A percentile compares a stretch with the other conserved stretches of the same genome.
These are phyloP conservation scores for Polyporus arcularius DNA, from an alignment of 768 basidiomycete genomes.

Conservation along the genomic window DNA sequence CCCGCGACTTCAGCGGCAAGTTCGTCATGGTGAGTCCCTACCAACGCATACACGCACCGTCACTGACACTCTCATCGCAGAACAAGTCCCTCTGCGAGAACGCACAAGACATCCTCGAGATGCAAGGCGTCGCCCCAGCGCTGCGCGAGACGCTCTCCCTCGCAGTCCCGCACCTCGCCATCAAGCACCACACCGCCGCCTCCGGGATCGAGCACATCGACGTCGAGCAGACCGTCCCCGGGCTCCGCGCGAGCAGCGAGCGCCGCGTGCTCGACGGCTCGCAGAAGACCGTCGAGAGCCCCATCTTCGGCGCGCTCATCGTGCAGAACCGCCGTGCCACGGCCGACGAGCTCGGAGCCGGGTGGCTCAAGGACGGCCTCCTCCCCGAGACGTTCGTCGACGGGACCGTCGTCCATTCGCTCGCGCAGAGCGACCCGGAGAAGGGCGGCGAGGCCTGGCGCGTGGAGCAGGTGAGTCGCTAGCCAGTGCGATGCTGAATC, in stretches of 20 bases:
- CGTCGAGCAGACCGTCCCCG: not conserved
- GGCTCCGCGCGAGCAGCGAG: not conserved
- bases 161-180: not conserved
- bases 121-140: not conserved
- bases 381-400: conserved; percentile 36
- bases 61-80: not conserved
- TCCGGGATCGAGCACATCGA: not conserved
- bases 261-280: not conserved
- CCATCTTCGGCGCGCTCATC: conserved; percentile 4
- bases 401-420: not conserved
- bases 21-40: not conserved
- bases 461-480: not conserved
- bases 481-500: too few relatives aligned
- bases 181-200: not conserved
- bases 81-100: not conserved
- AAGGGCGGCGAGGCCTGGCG: not conserved
- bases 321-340: too few relatives aligned
- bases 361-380: conserved; percentile 40
- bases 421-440: not conserved
- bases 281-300: not conserved
- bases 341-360: conserved; percentile 6
- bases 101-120: not conserved
- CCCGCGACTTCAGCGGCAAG: conserved; percentile 1
- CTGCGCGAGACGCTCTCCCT: not conserved
- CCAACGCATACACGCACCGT: too few relatives aligned